Evolutionary conservation across 306 rosid species (phyloP).

Genomic region (Coriaria nepalensis): DNA sequence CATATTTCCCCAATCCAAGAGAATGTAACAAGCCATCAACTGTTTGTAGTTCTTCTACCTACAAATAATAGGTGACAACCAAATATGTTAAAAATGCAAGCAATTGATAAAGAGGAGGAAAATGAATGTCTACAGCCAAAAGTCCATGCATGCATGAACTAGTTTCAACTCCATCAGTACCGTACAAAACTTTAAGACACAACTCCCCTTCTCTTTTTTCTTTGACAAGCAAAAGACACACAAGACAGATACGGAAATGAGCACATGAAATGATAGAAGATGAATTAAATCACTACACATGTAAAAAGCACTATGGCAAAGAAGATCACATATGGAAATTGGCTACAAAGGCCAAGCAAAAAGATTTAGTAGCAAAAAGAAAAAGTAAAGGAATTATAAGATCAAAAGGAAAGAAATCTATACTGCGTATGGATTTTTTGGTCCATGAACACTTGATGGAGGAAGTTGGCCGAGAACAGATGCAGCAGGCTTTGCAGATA

Average conservation of each 20-base stretch:
- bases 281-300: too few relatives aligned
- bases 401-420: slow-evolving; percentile 15
- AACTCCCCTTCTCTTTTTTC: too few relatives aligned
- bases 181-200: too few relatives aligned
- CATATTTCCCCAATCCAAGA: slow-evolving; percentile 78
- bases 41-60: slow-evolving; percentile 65
- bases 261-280: too few relatives aligned
- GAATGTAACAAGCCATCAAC: slow-evolving; percentile 68
- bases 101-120: neutral
- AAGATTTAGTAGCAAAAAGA: neutral
- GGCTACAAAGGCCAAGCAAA: neutral
- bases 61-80: slow-evolving; percentile 14
- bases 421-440: slow-evolving; percentile 52
- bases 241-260: too few relatives aligned
- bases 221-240: too few relatives aligned
- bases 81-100: neutral
- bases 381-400: slow-evolving; percentile 4
- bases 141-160: too few relatives aligned
- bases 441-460: slow-evolving; percentile 36
- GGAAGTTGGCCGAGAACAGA: slow-evolving; percentile 49
- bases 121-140: too few relatives aligned
- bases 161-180: too few relatives aligned
- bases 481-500: slow-evolving; percentile 38
- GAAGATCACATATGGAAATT: neutral
- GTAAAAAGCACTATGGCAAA: too few relatives aligned